Percentiles rank a stretch among this genome's conserved stretches.
Conservation (phyloP, 2,329 filamentous ascomycete genomes). For the Alternaria longipes region DNA sequence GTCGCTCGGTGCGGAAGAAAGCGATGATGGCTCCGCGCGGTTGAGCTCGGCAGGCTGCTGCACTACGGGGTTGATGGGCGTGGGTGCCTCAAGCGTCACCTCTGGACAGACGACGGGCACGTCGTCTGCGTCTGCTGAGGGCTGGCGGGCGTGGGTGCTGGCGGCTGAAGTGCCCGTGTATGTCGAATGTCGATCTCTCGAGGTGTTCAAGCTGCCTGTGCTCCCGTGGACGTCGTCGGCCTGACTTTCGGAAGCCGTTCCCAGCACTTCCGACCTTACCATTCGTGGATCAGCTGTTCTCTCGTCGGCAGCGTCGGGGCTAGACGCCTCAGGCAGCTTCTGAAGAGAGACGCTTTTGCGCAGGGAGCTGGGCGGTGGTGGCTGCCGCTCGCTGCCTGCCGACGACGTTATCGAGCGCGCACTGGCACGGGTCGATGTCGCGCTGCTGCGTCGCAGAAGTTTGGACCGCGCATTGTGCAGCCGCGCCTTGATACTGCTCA, state of each 20-base stretch:
- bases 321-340: conserved; percentile 39
- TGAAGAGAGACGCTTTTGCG: conserved; percentile 44
- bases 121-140: conserved; percentile 18
- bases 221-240: conserved; percentile 27
- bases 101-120: conserved; percentile 31
- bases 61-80: conserved; percentile 37
- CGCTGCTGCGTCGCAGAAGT: conserved; percentile 42
- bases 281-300: conserved; percentile 25
- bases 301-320: conserved; percentile 21
- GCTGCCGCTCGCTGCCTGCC: conserved; percentile 35
- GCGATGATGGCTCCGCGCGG: conserved; percentile 19
- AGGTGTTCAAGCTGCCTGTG: conserved; percentile 18
- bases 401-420: conserved; percentile 38
- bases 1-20: conserved; percentile 20
- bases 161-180: conserved; percentile 21
- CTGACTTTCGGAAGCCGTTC: conserved; percentile 21
- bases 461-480: conserved; percentile 43
- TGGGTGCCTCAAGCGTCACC: conserved; percentile 48
- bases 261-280: conserved; percentile 39
- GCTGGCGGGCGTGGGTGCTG: conserved; percentile 22
- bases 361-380: conserved; percentile 26
- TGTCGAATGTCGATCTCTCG: conserved; percentile 30
- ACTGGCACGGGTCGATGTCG: conserved; percentile 32
- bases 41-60: conserved; percentile 27
- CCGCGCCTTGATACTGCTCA: conserved; percentile 49